A percentile compares a stretch with the other conserved stretches of the same genome.
Evolutionary conservation across 2,329 filamentous ascomycete species (phyloP).

Genomic region (Trichoderma aggressivum): DNA sequence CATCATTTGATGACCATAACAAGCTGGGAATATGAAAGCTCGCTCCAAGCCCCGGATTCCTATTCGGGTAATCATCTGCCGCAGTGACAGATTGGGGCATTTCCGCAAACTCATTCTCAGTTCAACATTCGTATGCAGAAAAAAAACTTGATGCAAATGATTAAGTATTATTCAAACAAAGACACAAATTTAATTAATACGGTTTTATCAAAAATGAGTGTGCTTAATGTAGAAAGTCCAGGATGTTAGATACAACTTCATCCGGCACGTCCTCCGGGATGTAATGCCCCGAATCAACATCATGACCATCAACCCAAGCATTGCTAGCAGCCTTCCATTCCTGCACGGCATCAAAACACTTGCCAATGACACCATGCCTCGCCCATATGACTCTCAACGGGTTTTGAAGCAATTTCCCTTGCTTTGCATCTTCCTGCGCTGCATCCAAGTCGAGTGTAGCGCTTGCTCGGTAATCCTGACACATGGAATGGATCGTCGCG

Average conservation of each 20-base stretch:
- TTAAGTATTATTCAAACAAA: not conserved
- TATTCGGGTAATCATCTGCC: not conserved
- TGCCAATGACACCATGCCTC: constrained; percentile 46
- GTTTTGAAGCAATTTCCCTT: constrained; percentile 41
- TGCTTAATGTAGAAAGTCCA: not conserved
- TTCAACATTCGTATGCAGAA: not conserved
- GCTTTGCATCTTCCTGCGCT: constrained; percentile 42
- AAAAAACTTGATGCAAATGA: not conserved
- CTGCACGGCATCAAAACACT: constrained; percentile 42
- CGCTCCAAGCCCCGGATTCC: not conserved
- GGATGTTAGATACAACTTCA: constrained; percentile 23
- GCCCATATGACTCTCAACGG: constrained; percentile 52
- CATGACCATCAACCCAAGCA: constrained; percentile 38
- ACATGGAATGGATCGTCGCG: constrained; percentile 45
- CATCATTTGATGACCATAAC: not conserved
- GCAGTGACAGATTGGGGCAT: not conserved
- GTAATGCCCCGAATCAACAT: constrained; percentile 47
- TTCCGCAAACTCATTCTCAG: not conserved
- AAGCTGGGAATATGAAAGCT: not conserved
- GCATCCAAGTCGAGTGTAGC: constrained; percentile 51
- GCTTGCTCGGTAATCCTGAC: constrained; percentile 54
- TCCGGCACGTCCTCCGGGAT: constrained; percentile 50
- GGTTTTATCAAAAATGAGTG: rapidly evolving
- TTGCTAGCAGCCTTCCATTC: constrained; percentile 50
- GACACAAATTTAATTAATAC: too few species aligned